phyloP scores from a whole-genome alignment of 768 basidiomycete species.

The Leucosporidium creatinivorum region DNA sequence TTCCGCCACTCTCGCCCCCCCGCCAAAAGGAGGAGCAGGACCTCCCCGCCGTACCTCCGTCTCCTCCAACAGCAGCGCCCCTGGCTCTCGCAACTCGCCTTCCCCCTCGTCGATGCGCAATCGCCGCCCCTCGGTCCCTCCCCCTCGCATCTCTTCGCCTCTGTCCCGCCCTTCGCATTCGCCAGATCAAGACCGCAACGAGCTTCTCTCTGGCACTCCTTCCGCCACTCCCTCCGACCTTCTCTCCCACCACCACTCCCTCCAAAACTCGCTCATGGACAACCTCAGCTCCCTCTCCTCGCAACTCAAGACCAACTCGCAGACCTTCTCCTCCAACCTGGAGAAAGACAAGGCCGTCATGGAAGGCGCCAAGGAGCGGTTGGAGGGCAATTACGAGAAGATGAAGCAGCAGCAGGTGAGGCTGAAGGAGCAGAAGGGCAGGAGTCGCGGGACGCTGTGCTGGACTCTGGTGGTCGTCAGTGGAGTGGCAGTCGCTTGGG shows the following conservation, averaged over 20 bases:
- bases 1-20: too few species aligned
- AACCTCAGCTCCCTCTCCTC: slow-evolving; percentile 78
- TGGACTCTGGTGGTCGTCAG: slow-evolving; percentile 58
- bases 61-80: too few species aligned
- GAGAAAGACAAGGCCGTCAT: slow-evolving; percentile 68
- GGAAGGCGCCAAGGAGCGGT: slow-evolving; percentile 58
- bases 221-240: too few species aligned
- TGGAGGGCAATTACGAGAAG: slow-evolving; percentile 63
- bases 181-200: too few species aligned
- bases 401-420: slow-evolving; percentile 64
- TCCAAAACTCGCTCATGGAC: slow-evolving; percentile 63
- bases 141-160: too few species aligned
- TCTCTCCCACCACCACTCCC: slow-evolving; percentile 29
- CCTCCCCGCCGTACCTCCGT: too few species aligned
- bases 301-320: slow-evolving; percentile 74
- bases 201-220: too few species aligned
- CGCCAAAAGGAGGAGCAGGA: too few species aligned
- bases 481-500: slow-evolving; percentile 58
- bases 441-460: slow-evolving; percentile 51
- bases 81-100: too few species aligned
- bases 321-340: slow-evolving; percentile 66
- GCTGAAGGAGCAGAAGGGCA: slow-evolving; percentile 59
- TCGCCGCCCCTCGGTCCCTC: too few species aligned
- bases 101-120: too few species aligned
- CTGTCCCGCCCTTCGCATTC: too few species aligned